These are phyloP conservation scores for Colletotrichum navitas DNA, from an alignment of 2,329 filamentous ascomycete species.

Conservation along the genomic window DNA sequence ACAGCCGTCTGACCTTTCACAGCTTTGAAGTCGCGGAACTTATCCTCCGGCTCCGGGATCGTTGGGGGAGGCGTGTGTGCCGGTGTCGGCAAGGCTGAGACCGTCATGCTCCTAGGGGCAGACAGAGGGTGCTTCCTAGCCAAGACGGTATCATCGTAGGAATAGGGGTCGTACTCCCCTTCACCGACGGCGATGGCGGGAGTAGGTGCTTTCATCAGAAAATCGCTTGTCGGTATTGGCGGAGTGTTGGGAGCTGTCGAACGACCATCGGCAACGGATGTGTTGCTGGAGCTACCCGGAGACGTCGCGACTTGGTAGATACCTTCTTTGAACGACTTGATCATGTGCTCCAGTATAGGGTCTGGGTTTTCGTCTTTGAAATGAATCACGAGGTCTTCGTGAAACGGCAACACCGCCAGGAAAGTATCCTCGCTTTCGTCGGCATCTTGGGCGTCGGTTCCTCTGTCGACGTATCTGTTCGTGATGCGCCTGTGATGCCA, in stretches of 20 bases:
- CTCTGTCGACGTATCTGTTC: conserved; percentile 40
- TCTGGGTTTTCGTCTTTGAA: conserved; percentile 61
- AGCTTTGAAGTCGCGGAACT: conserved; percentile 61
- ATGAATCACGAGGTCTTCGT: conserved; percentile 69
- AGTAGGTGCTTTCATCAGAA: conserved; percentile 4
- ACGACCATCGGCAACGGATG: conserved; percentile 30
- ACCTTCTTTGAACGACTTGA: conserved; percentile 60
- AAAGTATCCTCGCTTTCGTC: conserved; percentile 49
- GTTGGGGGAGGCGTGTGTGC: conserved; percentile 57
- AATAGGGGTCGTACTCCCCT: conserved; percentile 64
- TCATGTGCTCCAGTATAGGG: conserved; percentile 58
- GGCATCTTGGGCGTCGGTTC: conserved; percentile 41
- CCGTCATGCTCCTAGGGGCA: conserved; percentile 42
- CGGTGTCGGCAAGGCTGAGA: conserved; percentile 57
- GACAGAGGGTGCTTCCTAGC: conserved; percentile 14
- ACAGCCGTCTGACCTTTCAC: conserved; percentile 61
- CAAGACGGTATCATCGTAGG: conserved; percentile 45
- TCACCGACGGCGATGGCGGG: conserved; percentile 36
- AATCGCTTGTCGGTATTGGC: conserved; percentile 21
- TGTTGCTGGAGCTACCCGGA: neutral
- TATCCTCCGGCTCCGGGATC: conserved; percentile 49
- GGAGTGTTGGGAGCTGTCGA: conserved; percentile 25
- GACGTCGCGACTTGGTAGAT: conserved; percentile 49
- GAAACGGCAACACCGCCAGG: conserved; percentile 62
- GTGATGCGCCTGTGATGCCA: conserved; percentile 44